A percentile compares a stretch with the other conserved stretches of the same genome.
These are phyloP conservation scores for Quercus wislizeni DNA, from an alignment of 306 rosid genomes.

Conservation along the genomic window DNA sequence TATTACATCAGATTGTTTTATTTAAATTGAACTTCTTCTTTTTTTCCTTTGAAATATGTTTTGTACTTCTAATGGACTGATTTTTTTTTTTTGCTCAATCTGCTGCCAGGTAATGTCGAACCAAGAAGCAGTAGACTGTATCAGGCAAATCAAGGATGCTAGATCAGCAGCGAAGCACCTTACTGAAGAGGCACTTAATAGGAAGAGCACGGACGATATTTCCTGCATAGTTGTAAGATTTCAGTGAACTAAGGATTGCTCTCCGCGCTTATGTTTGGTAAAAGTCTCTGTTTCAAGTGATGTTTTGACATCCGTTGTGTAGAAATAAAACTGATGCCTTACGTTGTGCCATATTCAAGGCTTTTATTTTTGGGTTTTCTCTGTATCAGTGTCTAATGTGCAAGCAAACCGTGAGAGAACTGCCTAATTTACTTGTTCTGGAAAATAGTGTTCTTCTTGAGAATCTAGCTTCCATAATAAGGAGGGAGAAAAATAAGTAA, in stretches of 20 bases:
- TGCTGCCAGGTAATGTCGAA: conserved; percentile 78
- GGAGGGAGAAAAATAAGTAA: background rate
- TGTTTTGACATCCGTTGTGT: background rate
- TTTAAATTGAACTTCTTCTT: background rate
- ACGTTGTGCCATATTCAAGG: background rate
- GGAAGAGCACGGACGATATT: conserved; percentile 90
- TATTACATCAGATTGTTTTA: background rate
- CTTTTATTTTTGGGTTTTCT: background rate
- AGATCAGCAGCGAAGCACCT: conserved; percentile 78
- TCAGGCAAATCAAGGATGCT: conserved; percentile 72
- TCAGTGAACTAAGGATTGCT: conserved; percentile 43
- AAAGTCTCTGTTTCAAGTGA: background rate
- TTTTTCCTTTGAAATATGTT: background rate
- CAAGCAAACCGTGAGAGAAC: background rate
- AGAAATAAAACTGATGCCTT: background rate
- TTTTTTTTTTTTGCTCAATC: background rate
- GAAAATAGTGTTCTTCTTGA: background rate
- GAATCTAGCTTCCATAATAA: background rate
- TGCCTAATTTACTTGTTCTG: background rate
- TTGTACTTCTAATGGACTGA: background rate
- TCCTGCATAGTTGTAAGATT: conserved; percentile 79
- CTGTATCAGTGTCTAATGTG: background rate
- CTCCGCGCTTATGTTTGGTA: background rate
- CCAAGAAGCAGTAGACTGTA: conserved; percentile 76
- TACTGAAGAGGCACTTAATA: conserved; percentile 75